phyloP scores from a whole-genome alignment of 305 asterid species.

The Lippia alba region DNA sequence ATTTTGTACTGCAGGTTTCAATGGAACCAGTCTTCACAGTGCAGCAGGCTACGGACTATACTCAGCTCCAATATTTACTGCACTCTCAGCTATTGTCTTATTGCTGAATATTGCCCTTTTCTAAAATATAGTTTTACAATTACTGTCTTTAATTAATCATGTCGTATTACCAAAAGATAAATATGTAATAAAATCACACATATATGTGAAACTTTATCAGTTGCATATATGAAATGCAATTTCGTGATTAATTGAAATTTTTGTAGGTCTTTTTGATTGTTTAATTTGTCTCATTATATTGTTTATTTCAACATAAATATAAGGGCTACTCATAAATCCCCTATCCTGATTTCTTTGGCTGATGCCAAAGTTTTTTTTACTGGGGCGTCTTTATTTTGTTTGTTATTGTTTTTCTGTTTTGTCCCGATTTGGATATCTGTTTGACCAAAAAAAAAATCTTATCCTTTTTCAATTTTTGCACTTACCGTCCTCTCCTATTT shows the following conservation, averaged over 20 bases:
- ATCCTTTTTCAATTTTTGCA: too few relatives aligned
- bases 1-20: constrained; percentile 40
- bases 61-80: constrained; percentile 29
- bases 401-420: too few relatives aligned
- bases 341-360: too few relatives aligned
- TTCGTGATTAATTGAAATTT: not conserved
- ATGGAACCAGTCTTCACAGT: constrained; percentile 32
- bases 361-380: too few relatives aligned
- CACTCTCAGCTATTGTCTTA: constrained; percentile 26
- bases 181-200: constrained; percentile 13
- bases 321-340: too few relatives aligned
- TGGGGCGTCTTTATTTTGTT: too few relatives aligned
- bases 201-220: constrained; percentile 9
- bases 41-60: constrained; percentile 13
- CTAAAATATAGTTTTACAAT: constrained; percentile 1
- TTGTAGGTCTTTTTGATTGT: not conserved
- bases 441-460: too few relatives aligned
- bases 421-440: too few relatives aligned
- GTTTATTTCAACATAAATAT: too few relatives aligned
- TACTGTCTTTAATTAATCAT: not conserved
- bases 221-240: not conserved
- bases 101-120: constrained; percentile 15
- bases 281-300: not conserved
- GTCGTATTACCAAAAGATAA: not conserved
- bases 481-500: too few relatives aligned